Base-by-base conservation (phyloP, 306 rosid species). In the Dryas alaskensis region DNA sequence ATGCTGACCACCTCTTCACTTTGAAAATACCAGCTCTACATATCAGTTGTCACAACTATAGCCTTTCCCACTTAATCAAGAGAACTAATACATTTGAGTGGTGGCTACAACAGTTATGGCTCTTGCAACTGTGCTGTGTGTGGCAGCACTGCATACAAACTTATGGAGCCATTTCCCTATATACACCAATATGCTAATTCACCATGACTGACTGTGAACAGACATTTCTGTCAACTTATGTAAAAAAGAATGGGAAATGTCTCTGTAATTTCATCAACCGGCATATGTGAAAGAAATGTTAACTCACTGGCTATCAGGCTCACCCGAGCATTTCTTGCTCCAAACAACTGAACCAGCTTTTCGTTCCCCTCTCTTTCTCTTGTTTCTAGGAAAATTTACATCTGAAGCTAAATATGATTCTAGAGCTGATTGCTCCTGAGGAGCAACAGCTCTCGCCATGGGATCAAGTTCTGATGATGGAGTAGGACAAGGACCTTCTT, bases 341-440 rank as follows among this genome's bases (percentile, higher is more conserved):
- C 98, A 93, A 46, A 85, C 84, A 76, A 70, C 91, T 0, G 92
- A 87, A 63, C 94, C 92, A 3, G 98, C 92, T 85, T 83, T 91
- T 50, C 98, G 88, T 72, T 91, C 98, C 76, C 94, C 97, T 31
- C 97, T 83, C 81, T 88, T 93, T 81, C 96, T 84, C 79, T 93
- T 93, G 74, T 65, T 81, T 76, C 73, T 81, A 14, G 89, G 88
- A 68, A 91, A 59, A 65, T 82, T 78, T 25, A 81, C 91, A 71
- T 93, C 92, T n/a, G 78, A 69, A 31, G 81, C 81, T 45, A 87
- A 69, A 60, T 88, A 83, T 31, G 89, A 73, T 73, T 83, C 84
- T 25, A 89, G 86, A 57, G 82, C 57, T 45, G 92, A 78, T 72
- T 87, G 87, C 65, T 84, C 96, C 50, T 76, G 91, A 46, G 88